Evolutionary conservation across 805 yeast genomes (phyloP).

Genomic region (Yamadazyma philogaea): DNA sequence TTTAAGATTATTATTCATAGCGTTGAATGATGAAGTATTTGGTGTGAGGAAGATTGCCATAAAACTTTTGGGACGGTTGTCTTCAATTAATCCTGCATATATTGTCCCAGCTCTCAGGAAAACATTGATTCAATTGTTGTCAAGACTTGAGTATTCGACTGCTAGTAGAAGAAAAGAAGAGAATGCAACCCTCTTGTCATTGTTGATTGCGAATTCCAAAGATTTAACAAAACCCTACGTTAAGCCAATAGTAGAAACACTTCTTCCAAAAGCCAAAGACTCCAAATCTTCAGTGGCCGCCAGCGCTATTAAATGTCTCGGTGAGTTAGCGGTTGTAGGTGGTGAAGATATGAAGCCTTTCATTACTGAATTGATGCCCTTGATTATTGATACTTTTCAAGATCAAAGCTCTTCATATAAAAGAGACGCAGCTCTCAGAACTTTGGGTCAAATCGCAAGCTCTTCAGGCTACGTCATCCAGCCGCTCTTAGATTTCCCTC

Average conservation of each 20-base stretch:
- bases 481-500: constrained; percentile 90
- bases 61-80: constrained; percentile 75
- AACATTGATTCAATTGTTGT: constrained; percentile 76
- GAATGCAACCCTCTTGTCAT: constrained; percentile 69
- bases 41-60: constrained; percentile 77
- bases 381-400: constrained; percentile 80
- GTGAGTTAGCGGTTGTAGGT: constrained; percentile 83
- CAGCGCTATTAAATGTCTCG: constrained; percentile 80
- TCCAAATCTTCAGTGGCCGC: constrained; percentile 78
- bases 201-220: constrained; percentile 72
- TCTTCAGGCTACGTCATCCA: constrained; percentile 94
- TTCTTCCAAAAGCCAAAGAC: constrained; percentile 73
- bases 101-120: constrained; percentile 90
- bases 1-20: constrained; percentile 78
- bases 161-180: constrained; percentile 78
- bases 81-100: constrained; percentile 89
- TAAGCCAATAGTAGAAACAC: constrained; percentile 82
- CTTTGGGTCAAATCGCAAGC: constrained; percentile 84
- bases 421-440: constrained; percentile 82
- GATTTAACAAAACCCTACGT: constrained; percentile 88
- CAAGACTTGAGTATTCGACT: constrained; percentile 80
- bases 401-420: constrained; percentile 88
- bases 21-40: constrained; percentile 87
- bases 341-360: constrained; percentile 80
- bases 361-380: constrained; percentile 76